Percentiles rank a stretch among this genome's conserved stretches.
Conservation (phyloP, 768 basidiomycete species). For the Psilocybe sp. region DNA sequence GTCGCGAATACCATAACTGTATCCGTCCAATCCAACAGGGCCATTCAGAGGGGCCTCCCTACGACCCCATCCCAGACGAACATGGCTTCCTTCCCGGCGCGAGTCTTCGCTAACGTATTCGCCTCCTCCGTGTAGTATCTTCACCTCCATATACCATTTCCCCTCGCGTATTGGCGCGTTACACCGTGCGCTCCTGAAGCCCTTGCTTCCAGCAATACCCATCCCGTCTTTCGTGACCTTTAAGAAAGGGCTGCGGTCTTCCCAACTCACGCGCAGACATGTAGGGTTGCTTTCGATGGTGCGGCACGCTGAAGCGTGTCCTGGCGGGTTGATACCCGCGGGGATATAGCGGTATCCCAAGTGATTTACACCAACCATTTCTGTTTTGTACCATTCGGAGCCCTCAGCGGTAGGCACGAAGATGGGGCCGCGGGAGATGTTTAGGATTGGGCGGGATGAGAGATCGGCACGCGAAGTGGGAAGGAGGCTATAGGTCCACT, state of each 20-base stretch:
- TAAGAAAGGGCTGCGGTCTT: constrained; percentile 82
- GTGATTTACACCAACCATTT: constrained; percentile 70
- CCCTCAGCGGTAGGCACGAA: constrained; percentile 59
- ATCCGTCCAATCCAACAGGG: constrained; percentile 91
- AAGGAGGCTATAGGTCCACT: constrained; percentile 38
- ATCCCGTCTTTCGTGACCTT: constrained; percentile 78
- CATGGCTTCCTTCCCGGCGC: constrained; percentile 69
- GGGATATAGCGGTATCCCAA: constrained; percentile 79
- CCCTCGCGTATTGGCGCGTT: constrained; percentile 90
- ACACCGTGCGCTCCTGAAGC: constrained; percentile 86
- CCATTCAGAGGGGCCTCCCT: constrained; percentile 92
- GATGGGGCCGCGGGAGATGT: constrained; percentile 70
- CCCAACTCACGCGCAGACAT: constrained; percentile 78
- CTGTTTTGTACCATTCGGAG: constrained; percentile 63
- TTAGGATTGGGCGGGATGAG: constrained; percentile 64
- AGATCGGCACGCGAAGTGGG: constrained; percentile 63
- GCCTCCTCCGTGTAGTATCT: constrained; percentile 72
- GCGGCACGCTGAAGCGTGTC: constrained; percentile 60
- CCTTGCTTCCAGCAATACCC: constrained; percentile 76
- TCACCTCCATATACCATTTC: constrained; percentile 92
- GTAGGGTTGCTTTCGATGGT: constrained; percentile 80
- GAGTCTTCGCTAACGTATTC: constrained; percentile 48
- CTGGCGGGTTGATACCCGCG: constrained; percentile 66
- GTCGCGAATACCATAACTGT: constrained; percentile 90
- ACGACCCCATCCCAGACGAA: constrained; percentile 88